Base-by-base conservation (phyloP, 805 yeast genomes). In the Metahyphopichia silvanorum region DNA sequence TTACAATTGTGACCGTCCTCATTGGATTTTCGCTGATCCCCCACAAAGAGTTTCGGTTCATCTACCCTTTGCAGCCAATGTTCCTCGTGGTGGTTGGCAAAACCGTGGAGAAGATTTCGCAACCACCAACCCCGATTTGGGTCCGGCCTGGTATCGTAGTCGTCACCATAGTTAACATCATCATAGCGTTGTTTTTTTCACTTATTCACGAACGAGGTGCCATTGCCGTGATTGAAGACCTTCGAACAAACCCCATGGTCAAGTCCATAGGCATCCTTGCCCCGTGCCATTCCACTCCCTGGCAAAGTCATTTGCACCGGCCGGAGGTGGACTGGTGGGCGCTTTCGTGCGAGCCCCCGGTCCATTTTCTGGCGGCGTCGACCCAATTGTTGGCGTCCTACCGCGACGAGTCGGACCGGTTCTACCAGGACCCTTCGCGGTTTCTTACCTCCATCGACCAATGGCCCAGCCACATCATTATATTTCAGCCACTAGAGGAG, bases 271-370 rank as follows among this genome's bases (percentile, higher is more conserved):
- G 96, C 0, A 86, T 93, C 45, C 56, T 93, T 11, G 87, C 89
- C 51, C 98, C 99, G 0, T 93, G 99, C 49, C 99, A 93, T 56
- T 89, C 98, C 0, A 91, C 97, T 0, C 99, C 98, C 2, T 85
- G 93, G 79, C 96, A 87, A 51, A 76, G 93, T 16, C 79, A 83
- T 51, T 58, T 93, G 25, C 95, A 89, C 49, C 60, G 84, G 15
- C 54, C 63, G 7, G 71, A 66, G 17, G 46, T 46, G 2, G 21
- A 24, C 2, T 14, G 14, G 18, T 85, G 96, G 95, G 80, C 82
- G 34, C 63, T 93, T 25, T 77, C 95, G 0, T 93, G 99, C 56
- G 94, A 87, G 36, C 99, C 99, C 0, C 98, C 98, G 1, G 53
- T 79, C 13, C 71, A 70, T 34, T 43, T 68, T 11, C 34, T 34